Percentiles rank a stretch among this genome's conserved stretches.
Conservation (phyloP, 2,329 filamentous ascomycete species). For the Dothidotthia symphoricarpi region DNA sequence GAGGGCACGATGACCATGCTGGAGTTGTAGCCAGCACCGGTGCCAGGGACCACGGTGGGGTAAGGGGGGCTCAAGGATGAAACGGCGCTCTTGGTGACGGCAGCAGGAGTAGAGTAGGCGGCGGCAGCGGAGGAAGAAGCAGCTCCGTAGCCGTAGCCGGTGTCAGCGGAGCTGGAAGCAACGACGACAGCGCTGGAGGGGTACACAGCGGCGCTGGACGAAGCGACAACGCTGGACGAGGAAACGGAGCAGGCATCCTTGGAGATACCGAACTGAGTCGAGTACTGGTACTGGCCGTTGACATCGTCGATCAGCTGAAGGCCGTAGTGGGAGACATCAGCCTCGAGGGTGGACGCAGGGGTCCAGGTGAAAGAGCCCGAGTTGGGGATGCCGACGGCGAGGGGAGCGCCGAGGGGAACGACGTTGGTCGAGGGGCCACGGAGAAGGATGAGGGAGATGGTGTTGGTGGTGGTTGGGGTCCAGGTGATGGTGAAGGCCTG, state of each 20-base stretch:
- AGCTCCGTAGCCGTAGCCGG: background rate
- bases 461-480: constrained; percentile 50
- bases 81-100: constrained; percentile 20
- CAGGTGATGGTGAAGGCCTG: constrained; percentile 59
- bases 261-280: constrained; percentile 61
- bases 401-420: constrained; percentile 51
- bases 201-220: constrained; percentile 9
- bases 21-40: constrained; percentile 26
- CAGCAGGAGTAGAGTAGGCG: constrained; percentile 18
- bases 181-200: constrained; percentile 16
- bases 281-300: constrained; percentile 59
- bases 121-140: constrained; percentile 4
- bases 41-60: constrained; percentile 14
- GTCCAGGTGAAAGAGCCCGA: constrained; percentile 57
- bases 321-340: constrained; percentile 56
- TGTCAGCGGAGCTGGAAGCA: constrained; percentile 1
- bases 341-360: constrained; percentile 49
- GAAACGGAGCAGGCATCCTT: constrained; percentile 38
- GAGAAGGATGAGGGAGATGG: constrained; percentile 60
- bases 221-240: constrained; percentile 18
- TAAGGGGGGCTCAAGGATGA: constrained; percentile 14
- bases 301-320: constrained; percentile 61
- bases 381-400: constrained; percentile 55
- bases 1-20: constrained; percentile 35
- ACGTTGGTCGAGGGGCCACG: constrained; percentile 59